Evolutionary conservation across 257 asterid genomes (phyloP), one percentile per base, ranked within the genome.

Genomic region (Jasminum sambac): DNA sequence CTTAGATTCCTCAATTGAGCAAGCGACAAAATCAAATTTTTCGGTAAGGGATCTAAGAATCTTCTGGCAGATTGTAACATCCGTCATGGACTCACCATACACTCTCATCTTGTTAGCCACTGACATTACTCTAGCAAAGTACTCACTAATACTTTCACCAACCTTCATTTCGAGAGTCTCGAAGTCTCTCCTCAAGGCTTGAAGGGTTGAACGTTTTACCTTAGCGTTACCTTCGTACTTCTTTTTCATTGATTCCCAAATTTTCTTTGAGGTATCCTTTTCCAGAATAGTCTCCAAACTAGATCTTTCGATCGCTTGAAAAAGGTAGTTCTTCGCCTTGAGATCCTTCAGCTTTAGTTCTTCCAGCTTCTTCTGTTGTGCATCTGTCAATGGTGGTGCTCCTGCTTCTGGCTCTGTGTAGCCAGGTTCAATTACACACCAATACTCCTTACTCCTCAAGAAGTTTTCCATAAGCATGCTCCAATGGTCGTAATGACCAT

Each of bases 51-150:
- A n/a, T n/a, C n/a, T n/a, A n/a, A n/a, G n/a, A n/a, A n/a, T n/a
- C n/a, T n/a, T n/a, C n/a, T n/a, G n/a, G n/a, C n/a, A n/a, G n/a
- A n/a, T n/a, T n/a, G n/a, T n/a, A n/a, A n/a, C n/a, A 14, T 36
- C 52, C 52, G 11, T 25, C 69, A 65, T 65, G 8, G 2, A 19
- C 14, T 65, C 69, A 9, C 69, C 69, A 39, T 65, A 10, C 12
- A 7, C 12, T 39, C 52, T 65, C 69, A 65, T 65, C 11, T 65
- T 36, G 21, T 65, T 65, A 4, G 52, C 69, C 48, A 65, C 52
- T 16, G n/a, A 2, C 69, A 65, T 14, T 9, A 14, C 25, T 36
- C 40, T 23, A 21, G 67, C 26, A 25, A 63, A 30, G 17, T 21
- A 63, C 24, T 30, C 40, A 24, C 2, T 30, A 30, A 30, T 30